These are phyloP conservation scores for Microbotryum silenes-acaulis DNA, from an alignment of 1,284 basidiomycete species.

Conservation along the genomic window DNA sequence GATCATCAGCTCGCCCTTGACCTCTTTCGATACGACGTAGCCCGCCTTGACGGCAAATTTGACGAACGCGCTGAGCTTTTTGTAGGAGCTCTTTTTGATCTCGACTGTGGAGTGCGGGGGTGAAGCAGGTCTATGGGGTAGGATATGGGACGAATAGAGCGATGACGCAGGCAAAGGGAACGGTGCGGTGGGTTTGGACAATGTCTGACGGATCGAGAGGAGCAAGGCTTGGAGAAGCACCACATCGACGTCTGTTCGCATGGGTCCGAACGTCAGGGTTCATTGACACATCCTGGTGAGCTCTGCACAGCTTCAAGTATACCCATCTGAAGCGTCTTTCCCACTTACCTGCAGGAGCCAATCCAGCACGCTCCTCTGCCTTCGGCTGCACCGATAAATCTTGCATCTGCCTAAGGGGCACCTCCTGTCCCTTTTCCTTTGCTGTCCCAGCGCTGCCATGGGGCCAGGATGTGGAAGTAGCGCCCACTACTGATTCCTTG, in stretches of 20 bases:
- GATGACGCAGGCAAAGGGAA: conserved; percentile 69
- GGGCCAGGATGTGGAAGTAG: too few species aligned
- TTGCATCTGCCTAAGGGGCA: too few species aligned
- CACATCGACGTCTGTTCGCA: conserved; percentile 52
- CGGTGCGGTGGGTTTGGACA: conserved; percentile 49
- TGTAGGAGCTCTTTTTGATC: conserved; percentile 65
- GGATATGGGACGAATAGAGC: conserved; percentile 66
- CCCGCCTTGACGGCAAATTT: conserved; percentile 64
- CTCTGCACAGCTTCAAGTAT: too few species aligned
- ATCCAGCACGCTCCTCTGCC: neutral
- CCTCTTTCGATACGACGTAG: conserved; percentile 63
- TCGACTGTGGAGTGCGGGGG: conserved; percentile 21
- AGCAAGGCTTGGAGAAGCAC: conserved; percentile 62
- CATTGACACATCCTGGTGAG: too few species aligned
- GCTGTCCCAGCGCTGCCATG: too few species aligned
- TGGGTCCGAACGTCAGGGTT: neutral
- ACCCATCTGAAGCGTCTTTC: too few species aligned
- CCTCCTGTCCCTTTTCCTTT: too few species aligned
- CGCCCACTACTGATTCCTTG: neutral
- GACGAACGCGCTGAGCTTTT: conserved; percentile 70
- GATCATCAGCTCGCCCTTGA: conserved; percentile 56
- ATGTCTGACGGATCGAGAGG: conserved; percentile 51
- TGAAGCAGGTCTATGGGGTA: conserved; percentile 62
- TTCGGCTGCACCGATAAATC: too few species aligned
- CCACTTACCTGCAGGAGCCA: neutral